phyloP scores from a whole-genome alignment of 2,329 filamentous ascomycete species.

The Zymoseptoria tritici region DNA sequence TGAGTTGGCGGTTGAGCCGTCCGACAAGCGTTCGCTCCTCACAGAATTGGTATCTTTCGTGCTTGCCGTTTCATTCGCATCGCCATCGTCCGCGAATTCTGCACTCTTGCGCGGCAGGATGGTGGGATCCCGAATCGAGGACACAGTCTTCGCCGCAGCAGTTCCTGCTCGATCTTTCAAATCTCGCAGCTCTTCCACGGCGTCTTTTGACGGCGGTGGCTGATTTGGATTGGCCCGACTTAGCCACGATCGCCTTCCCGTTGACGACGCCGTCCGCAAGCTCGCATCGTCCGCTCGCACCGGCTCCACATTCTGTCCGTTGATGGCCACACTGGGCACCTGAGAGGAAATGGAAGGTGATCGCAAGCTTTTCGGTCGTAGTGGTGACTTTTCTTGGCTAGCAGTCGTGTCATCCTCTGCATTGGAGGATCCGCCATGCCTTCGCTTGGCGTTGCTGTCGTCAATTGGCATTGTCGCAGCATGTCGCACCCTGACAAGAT shows the following conservation, averaged over 20 bases:
- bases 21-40: conserved; percentile 1
- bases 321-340: conserved; percentile 22
- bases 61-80: background rate
- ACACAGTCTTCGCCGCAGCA: background rate
- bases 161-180: conserved; percentile 17
- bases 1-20: conserved; percentile 3
- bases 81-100: background rate
- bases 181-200: conserved; percentile 25
- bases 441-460: conserved; percentile 11
- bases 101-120: no score
- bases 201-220: conserved; percentile 19
- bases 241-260: conserved; percentile 14
- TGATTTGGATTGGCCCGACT: conserved; percentile 4
- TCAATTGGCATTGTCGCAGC: conserved; percentile 11
- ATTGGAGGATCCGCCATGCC: conserved; percentile 15
- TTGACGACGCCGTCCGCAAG: conserved; percentile 7
- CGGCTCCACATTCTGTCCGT: conserved; percentile 23
- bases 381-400: conserved; percentile 5
- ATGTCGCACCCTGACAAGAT: conserved; percentile 5
- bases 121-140: background rate
- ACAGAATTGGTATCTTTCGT: conserved; percentile 1
- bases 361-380: conserved; percentile 18
- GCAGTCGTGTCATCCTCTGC: conserved; percentile 1
- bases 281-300: conserved; percentile 19
- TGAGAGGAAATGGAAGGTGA: conserved; percentile 24